Evolutionary conservation across 164 flowering plant species (phyloP).

Genomic region (Pachysandra terminalis): DNA sequence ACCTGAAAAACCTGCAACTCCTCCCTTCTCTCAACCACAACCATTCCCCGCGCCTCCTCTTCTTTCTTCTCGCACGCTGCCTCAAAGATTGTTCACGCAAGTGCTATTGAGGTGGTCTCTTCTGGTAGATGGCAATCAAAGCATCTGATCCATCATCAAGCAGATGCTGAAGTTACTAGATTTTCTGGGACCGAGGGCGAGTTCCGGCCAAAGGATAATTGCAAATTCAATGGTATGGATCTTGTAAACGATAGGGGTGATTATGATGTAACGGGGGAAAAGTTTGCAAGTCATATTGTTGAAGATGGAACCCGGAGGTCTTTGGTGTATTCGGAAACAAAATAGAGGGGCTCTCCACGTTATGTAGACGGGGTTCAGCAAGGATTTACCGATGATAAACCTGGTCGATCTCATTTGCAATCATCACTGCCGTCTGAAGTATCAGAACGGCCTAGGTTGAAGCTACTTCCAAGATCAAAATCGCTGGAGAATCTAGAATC

Average conservation of each 20-base stretch:
- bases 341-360: constrained; percentile 21
- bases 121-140: constrained; percentile 93
- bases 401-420: constrained; percentile 27
- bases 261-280: constrained; percentile 24
- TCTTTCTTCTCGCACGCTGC: no score
- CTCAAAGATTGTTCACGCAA: no score
- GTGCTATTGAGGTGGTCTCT: constrained; percentile 88
- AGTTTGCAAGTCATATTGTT: constrained; percentile 27
- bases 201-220: constrained; percentile 14
- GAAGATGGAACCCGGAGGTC: constrained; percentile 33
- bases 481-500: constrained; percentile 53
- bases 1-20: no score
- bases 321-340: constrained; percentile 25
- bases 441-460: constrained; percentile 72
- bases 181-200: constrained; percentile 32
- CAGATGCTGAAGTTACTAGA: constrained; percentile 48
- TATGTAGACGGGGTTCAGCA: constrained; percentile 25
- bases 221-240: constrained; percentile 13
- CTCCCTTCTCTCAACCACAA: no score
- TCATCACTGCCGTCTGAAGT: constrained; percentile 33
- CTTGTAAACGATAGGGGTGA: constrained; percentile 25
- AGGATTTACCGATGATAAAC: constrained; percentile 27
- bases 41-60: constrained; percentile 48
- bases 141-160: constrained; percentile 32
- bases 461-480: constrained; percentile 71